Base-by-base conservation (phyloP, 306 rosid genomes). In the Carpinus viminea region DNA sequence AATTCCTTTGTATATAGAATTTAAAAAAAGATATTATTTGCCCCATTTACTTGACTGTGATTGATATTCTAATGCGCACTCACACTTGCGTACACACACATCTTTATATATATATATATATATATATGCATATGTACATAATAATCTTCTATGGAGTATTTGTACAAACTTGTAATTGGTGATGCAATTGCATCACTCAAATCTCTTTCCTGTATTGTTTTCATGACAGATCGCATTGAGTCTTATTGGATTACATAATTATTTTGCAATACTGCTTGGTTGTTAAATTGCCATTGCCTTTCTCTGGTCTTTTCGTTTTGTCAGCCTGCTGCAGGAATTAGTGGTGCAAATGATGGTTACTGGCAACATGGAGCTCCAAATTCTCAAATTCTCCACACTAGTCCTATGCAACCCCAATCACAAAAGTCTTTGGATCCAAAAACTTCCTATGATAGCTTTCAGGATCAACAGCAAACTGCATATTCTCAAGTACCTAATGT, bases 371-470 rank as follows among this genome's bases (percentile, higher is more conserved):
- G 89, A 82, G 87, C 85, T 81, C 91, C 89, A 82, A 86, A 82
- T 82, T 85, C 92, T 74, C 96, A 90, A 89, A 88, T 84, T 86
- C 91, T 85, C 83, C 92, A 83, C 80, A 82, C 83, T 88, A 85
- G 84, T 86, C 81, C 95, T 51, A 84, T 81, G 48, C 97, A 91
- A 83, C 89, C 96, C 74, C 94, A 89, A 79, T 85, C 86, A 88
- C 96, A 85, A 83, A 91, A 83, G 86, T 91, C 91, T 87, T 84
- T 88, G 88, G 99, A 91, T 91, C 86, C 89, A 86, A 89, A 89
- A 77, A 76, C 82, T 89, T 87, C 93, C 82, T 95, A 90, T 90
- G 93, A 91, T 86, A 96, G 90, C 89, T 91, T 91, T 90, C 96
- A 91, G 94, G 98, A 90, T 86, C 99, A 85, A 76, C 97, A 89